phyloP scores from a whole-genome alignment of 163 green algal species.

The Volvox carteri region DNA sequence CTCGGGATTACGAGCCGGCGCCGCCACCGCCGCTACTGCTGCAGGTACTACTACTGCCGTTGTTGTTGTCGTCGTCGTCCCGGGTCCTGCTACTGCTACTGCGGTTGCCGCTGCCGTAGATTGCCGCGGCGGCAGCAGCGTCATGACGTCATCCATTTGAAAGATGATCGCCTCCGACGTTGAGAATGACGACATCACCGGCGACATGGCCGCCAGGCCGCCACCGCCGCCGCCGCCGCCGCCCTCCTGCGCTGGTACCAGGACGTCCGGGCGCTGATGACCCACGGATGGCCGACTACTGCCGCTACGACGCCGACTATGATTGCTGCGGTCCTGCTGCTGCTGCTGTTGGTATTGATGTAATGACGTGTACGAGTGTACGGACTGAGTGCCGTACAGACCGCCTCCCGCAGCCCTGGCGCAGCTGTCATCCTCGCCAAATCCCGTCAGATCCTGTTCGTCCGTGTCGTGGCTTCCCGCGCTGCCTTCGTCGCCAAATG shows the following conservation, averaged over 20 bases:
- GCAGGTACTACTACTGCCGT: too few relatives aligned
- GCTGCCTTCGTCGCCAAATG: constrained; percentile 47
- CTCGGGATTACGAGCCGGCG: background rate
- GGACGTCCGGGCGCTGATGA: too few relatives aligned
- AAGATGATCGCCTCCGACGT: constrained; percentile 37
- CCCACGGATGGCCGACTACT: too few relatives aligned
- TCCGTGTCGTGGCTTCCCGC: constrained; percentile 59
- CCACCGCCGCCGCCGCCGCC: background rate
- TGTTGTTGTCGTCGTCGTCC: too few relatives aligned
- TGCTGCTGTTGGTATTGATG: background rate
- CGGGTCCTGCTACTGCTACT: too few relatives aligned
- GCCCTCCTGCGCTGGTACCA: too few relatives aligned
- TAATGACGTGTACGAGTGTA: background rate
- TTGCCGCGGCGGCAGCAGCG: constrained; percentile 14
- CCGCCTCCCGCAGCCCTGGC: background rate
- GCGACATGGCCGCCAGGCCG: background rate
- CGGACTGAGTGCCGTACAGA: background rate
- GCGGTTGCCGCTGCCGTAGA: too few relatives aligned
- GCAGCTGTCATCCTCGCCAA: constrained; percentile 35
- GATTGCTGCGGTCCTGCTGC: background rate
- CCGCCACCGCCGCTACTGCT: too few relatives aligned
- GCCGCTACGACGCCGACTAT: too few relatives aligned
- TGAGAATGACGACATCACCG: constrained; percentile 12
- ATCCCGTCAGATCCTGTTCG: constrained; percentile 51
- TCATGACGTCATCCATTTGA: constrained; percentile 52